Evolutionary conservation across 208 protist genomes (phyloP).

Genomic region (Acanthamoeba castellanii): DNA sequence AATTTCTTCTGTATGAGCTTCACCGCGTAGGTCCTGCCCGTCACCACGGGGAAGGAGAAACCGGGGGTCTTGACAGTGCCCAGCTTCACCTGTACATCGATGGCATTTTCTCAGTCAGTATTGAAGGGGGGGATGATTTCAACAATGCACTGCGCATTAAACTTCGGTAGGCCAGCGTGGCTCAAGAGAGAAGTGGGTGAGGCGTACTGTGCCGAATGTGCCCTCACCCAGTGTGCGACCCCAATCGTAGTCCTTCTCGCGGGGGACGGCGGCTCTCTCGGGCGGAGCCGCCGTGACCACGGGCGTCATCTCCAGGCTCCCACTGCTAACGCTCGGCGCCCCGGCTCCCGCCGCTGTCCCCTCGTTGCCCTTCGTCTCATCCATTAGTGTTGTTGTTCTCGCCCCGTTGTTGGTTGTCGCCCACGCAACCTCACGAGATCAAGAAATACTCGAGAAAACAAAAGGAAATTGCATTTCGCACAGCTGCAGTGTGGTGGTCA

Average conservation of each 20-base stretch:
- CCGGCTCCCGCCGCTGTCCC: background rate
- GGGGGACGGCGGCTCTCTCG: background rate
- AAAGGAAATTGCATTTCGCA: too few species aligned
- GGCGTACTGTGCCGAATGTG: slow-evolving; percentile 16
- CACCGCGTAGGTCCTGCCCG: background rate
- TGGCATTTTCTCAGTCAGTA: background rate
- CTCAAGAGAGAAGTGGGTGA: too few species aligned
- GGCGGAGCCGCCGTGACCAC: background rate
- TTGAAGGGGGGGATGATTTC: background rate
- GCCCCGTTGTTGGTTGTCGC: background rate
- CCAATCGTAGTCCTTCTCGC: slow-evolving; percentile 64
- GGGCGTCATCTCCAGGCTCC: background rate
- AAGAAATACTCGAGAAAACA: too few species aligned
- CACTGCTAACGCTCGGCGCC: background rate
- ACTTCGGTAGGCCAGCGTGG: too few species aligned
- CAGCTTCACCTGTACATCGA: slow-evolving; percentile 30
- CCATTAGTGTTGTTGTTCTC: background rate
- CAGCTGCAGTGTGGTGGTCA: too few species aligned
- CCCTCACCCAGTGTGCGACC: slow-evolving; percentile 2
- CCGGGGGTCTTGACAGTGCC: background rate
- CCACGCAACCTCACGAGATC: too few species aligned
- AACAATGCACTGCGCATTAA: background rate
- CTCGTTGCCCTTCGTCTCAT: background rate
- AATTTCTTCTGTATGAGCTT: slow-evolving; percentile 63
- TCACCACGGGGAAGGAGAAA: background rate